These are phyloP conservation scores for Agaricus sinodeliciosus DNA, from an alignment of 768 basidiomycete species.

Conservation along the genomic window DNA sequence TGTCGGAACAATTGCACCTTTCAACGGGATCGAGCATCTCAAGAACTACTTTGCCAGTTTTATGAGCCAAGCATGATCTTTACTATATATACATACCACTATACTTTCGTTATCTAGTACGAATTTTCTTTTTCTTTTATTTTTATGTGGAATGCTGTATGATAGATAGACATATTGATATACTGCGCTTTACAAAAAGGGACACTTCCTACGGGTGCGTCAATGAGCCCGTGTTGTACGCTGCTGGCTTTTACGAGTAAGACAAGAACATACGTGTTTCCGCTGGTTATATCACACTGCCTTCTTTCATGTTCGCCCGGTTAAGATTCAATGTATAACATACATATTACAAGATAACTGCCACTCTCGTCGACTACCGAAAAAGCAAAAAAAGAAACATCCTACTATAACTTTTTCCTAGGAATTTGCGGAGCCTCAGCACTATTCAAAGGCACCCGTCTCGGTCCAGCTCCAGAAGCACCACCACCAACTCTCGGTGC, in stretches of 20 bases:
- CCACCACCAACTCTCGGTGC: constrained; percentile 19
- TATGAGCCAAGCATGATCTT: constrained; percentile 15
- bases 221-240: too few relatives aligned
- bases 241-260: too few relatives aligned
- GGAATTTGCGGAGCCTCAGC: constrained; percentile 47
- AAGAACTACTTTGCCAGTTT: constrained; percentile 45
- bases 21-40: constrained; percentile 34
- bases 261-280: too few relatives aligned
- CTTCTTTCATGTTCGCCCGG: too few relatives aligned
- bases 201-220: too few relatives aligned
- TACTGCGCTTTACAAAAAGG: too few relatives aligned
- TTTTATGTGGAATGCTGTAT: too few relatives aligned
- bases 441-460: constrained; percentile 64
- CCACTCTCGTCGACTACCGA: background rate
- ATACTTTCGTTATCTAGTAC: too few relatives aligned
- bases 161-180: too few relatives aligned
- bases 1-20: constrained; percentile 48
- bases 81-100: too few relatives aligned
- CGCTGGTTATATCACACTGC: too few relatives aligned
- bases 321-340: background rate
- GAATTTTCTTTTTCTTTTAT: too few relatives aligned
- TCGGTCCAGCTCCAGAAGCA: constrained; percentile 40
- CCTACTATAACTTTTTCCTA: background rate
- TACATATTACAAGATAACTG: background rate
- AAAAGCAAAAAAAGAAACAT: background rate